Evolutionary conservation across 2,329 filamentous ascomycete genomes (phyloP).

Genomic region (Phialocephala sp.): DNA sequence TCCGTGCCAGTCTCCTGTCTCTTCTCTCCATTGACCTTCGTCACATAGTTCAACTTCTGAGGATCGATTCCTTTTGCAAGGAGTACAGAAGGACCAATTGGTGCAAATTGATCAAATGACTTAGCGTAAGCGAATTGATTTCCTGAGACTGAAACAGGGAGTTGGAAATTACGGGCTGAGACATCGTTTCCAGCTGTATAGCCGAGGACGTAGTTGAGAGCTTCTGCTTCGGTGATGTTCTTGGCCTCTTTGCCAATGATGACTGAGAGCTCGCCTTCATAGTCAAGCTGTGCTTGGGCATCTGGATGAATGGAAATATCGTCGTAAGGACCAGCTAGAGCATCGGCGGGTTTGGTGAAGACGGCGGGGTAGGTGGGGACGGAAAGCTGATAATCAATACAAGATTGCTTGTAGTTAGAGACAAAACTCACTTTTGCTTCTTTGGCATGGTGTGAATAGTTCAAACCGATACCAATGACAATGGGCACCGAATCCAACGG

Average conservation of each 20-base stretch:
- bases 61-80: constrained; percentile 27
- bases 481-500: constrained; percentile 47
- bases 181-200: constrained; percentile 53
- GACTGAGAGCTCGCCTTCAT: constrained; percentile 69
- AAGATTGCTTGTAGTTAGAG: not conserved
- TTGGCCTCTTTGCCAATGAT: constrained; percentile 55
- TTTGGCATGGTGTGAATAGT: constrained; percentile 59
- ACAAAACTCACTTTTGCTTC: constrained; percentile 26
- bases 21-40: constrained; percentile 51
- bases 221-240: constrained; percentile 47
- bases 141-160: constrained; percentile 40
- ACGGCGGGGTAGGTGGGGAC: constrained; percentile 54
- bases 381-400: constrained; percentile 21
- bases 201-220: constrained; percentile 49
- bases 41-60: constrained; percentile 40
- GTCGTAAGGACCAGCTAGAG: constrained; percentile 45
- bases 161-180: constrained; percentile 48
- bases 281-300: constrained; percentile 56
- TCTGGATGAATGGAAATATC: constrained; percentile 54
- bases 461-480: constrained; percentile 63
- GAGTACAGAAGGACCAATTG: constrained; percentile 50
- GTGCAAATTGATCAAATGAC: constrained; percentile 52
- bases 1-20: constrained; percentile 50
- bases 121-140: constrained; percentile 52
- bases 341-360: constrained; percentile 56